These are phyloP conservation scores for Fusarium clavum DNA, from an alignment of 2,329 filamentous ascomycete genomes.

Conservation along the genomic window DNA sequence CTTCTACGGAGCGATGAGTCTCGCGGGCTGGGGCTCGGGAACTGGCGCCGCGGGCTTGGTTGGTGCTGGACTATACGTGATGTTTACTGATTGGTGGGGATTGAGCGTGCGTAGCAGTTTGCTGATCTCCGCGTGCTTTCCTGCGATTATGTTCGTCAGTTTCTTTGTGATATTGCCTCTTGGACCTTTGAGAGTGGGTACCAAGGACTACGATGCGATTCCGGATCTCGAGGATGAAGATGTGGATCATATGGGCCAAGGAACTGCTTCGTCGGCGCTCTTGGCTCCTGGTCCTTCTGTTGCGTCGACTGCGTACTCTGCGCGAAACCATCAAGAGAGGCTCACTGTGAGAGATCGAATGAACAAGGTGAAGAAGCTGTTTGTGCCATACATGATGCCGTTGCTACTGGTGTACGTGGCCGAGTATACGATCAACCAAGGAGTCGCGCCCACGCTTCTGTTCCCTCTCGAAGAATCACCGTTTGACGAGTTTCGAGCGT, in stretches of 20 bases:
- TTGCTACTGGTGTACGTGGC: conserved; percentile 92
- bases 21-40: conserved; percentile 92
- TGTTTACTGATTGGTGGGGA: conserved; percentile 83
- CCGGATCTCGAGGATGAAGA: conserved; percentile 55
- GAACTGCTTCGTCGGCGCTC: conserved; percentile 61
- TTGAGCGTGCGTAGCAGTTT: conserved; percentile 80
- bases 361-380: conserved; percentile 73
- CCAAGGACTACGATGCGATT: conserved; percentile 67
- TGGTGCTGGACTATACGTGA: conserved; percentile 87
- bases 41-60: conserved; percentile 90
- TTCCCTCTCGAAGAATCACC: conserved; percentile 83
- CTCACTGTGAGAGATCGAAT: conserved; percentile 64
- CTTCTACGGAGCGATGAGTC: conserved; percentile 87
- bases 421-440: conserved; percentile 98
- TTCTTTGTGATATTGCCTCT: conserved; percentile 86
- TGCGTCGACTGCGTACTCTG: conserved; percentile 56
- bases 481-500: conserved; percentile 83
- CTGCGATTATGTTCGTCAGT: conserved; percentile 82
- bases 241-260: conserved; percentile 51
- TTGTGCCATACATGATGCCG: conserved; percentile 88
- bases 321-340: conserved; percentile 43
- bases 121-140: conserved; percentile 81
- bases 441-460: conserved; percentile 87
- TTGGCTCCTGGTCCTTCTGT: conserved; percentile 58
- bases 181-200: conserved; percentile 67